Conservation (phyloP, 192 early-diverging fungal species). For the Entomortierella parvispora region DNA sequence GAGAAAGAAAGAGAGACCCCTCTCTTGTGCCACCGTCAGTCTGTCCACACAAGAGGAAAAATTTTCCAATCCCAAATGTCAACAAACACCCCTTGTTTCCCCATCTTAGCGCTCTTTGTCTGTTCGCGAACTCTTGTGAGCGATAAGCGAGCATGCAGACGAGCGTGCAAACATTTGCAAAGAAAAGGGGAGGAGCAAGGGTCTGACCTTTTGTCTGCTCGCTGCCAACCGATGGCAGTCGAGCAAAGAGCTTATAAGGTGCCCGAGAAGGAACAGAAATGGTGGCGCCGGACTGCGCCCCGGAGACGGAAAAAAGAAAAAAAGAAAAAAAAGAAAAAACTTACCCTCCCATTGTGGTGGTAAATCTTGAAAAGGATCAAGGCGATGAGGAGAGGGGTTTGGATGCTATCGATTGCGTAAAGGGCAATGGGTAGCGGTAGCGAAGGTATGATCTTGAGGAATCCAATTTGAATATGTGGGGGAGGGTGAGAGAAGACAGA, state of each 20-base stretch:
- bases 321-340: conserved; percentile 1
- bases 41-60: conserved; percentile 5
- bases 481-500: not conserved
- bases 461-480: conserved; percentile 41
- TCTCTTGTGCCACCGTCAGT: conserved; percentile 17
- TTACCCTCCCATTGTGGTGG: conserved; percentile 45
- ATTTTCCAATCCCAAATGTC: conserved; percentile 30
- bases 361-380: conserved; percentile 35
- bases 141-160: too few relatives aligned
- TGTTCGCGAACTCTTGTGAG: too few relatives aligned
- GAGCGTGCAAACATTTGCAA: too few relatives aligned
- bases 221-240: not conserved
- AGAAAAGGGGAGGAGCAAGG: too few relatives aligned
- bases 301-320: not conserved
- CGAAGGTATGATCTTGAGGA: conserved; percentile 51
- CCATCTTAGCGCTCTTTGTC: too few relatives aligned
- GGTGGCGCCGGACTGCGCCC: too few relatives aligned
- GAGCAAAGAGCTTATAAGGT: too few relatives aligned
- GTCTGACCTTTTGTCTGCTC: conserved; percentile 7
- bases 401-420: conserved; percentile 52
- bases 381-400: conserved; percentile 2
- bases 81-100: conserved; percentile 39
- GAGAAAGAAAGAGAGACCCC: not conserved
- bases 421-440: conserved; percentile 53
- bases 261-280: too few relatives aligned